Percentiles rank a stretch among this genome's conserved stretches.
These are phyloP conservation scores for Penstemon eatonii DNA, from an alignment of 257 asterid genomes.

Conservation along the genomic window DNA sequence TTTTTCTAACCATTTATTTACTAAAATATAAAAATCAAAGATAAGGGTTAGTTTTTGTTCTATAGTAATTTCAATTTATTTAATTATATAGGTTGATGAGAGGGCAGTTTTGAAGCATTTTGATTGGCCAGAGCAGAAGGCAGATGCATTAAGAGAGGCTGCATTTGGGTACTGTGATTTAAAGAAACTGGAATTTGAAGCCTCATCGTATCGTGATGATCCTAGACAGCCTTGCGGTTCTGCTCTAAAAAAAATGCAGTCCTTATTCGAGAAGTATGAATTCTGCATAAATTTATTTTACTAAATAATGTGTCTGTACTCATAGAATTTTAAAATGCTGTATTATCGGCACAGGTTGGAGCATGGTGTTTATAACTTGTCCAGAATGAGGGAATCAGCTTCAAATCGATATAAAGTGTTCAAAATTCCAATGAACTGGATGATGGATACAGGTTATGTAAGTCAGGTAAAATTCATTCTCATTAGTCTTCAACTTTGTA, in stretches of 20 bases:
- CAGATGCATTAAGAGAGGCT: conserved; percentile 87
- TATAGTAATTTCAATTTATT: not conserved
- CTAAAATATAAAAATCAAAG: too few species aligned
- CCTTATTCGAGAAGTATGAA: conserved; percentile 56
- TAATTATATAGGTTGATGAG: conserved; percentile 58
- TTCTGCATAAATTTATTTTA: not conserved
- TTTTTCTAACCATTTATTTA: too few species aligned
- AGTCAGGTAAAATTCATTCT: conserved; percentile 55
- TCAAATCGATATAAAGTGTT: conserved; percentile 58
- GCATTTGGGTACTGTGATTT: conserved; percentile 78
- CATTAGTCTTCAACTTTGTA: conserved; percentile 13
- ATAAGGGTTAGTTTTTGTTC: not conserved
- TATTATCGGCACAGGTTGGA: conserved; percentile 57
- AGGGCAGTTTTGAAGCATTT: conserved; percentile 91
- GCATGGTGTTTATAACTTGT: conserved; percentile 64
- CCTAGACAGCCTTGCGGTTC: conserved; percentile 57
- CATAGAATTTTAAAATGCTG: not conserved
- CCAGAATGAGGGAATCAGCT: conserved; percentile 68
- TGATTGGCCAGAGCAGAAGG: conserved; percentile 86
- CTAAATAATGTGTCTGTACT: not conserved
- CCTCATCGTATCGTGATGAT: conserved; percentile 55
- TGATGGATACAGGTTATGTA: conserved; percentile 71
- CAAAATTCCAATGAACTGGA: conserved; percentile 80
- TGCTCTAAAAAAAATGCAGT: conserved; percentile 70
- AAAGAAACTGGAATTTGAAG: conserved; percentile 70